These are phyloP conservation scores for Penicillium paradoxum DNA, from an alignment of 495 filamentous ascomycete genomes.

Conservation along the genomic window DNA sequence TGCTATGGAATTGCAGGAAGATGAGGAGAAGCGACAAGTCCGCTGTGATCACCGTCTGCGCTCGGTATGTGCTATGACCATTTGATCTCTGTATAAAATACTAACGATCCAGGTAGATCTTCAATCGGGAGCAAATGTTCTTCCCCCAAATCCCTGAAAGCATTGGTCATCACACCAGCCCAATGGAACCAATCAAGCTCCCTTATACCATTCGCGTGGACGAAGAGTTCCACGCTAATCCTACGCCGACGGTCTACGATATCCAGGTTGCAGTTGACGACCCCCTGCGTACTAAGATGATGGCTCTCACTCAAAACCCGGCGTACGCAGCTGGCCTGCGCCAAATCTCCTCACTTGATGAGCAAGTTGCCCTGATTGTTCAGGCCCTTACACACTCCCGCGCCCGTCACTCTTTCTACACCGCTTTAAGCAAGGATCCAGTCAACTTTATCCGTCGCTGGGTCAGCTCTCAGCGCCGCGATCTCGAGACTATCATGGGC, in stretches of 20 bases:
- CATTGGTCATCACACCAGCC: constrained; percentile 66
- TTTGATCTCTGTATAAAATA: neutral
- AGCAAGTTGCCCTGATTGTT: constrained; percentile 73
- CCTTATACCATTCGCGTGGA: constrained; percentile 94
- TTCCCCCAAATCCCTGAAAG: constrained; percentile 82
- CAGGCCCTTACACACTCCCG: constrained; percentile 74
- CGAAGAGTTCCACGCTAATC: constrained; percentile 64
- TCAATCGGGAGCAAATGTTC: constrained; percentile 69
- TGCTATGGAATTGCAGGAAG: constrained; percentile 78
- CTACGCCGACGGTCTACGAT: constrained; percentile 77
- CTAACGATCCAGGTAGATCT: constrained; percentile 52
- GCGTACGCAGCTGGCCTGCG: constrained; percentile 55
- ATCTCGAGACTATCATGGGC: constrained; percentile 84
- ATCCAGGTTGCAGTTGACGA: constrained; percentile 80
- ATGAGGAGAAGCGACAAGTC: constrained; percentile 87
- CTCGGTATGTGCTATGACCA: constrained; percentile 50
- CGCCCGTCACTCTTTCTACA: constrained; percentile 81
- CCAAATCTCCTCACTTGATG: constrained; percentile 67
- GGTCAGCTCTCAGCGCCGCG: constrained; percentile 81
- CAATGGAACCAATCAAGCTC: constrained; percentile 78
- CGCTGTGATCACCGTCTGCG: constrained; percentile 78
- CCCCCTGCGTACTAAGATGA: constrained; percentile 65
- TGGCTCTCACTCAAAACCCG: constrained; percentile 51
- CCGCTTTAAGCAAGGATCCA: constrained; percentile 70
- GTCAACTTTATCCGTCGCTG: constrained; percentile 75